Evolutionary conservation across 768 basidiomycete genomes (phyloP).

Genomic region (Chalciporus chontae): DNA sequence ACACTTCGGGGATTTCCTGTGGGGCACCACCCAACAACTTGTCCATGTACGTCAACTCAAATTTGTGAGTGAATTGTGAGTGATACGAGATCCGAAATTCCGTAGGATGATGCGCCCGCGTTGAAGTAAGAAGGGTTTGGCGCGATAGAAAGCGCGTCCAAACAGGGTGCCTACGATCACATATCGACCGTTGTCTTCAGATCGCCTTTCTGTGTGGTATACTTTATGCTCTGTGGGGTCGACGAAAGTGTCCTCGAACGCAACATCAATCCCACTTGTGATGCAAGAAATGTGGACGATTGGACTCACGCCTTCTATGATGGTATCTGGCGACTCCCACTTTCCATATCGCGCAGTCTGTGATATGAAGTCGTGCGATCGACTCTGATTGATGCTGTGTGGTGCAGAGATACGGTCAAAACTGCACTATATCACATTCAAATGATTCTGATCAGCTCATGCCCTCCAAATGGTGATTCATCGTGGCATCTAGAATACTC

Average conservation of each 20-base stretch:
- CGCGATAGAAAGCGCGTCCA: constrained; percentile 44
- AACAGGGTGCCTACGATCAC: constrained; percentile 55
- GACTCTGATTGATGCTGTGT: no score
- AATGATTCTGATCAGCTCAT: no score
- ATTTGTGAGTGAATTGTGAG: constrained; percentile 72
- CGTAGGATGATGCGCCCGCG: constrained; percentile 63
- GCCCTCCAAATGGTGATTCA: no score
- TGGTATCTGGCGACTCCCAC: constrained; percentile 55
- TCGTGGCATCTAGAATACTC: no score
- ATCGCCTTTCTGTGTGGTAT: constrained; percentile 59
- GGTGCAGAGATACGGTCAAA: no score
- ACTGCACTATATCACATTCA: no score
- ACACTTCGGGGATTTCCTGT: constrained; percentile 53
- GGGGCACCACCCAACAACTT: constrained; percentile 62
- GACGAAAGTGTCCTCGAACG: constrained; percentile 45
- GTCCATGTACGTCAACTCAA: constrained; percentile 55
- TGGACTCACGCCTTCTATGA: constrained; percentile 42
- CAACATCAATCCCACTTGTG: background rate
- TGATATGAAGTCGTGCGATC: constrained; percentile 6
- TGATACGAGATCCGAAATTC: constrained; percentile 58
- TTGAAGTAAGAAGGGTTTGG: constrained; percentile 46
- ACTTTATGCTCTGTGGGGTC: constrained; percentile 44
- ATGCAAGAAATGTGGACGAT: constrained; percentile 1
- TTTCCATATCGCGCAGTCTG: constrained; percentile 52
- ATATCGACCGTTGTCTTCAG: constrained; percentile 51